Conservation (phyloP, 2,329 filamentous ascomycete species). For the Apiospora sp. region DNA sequence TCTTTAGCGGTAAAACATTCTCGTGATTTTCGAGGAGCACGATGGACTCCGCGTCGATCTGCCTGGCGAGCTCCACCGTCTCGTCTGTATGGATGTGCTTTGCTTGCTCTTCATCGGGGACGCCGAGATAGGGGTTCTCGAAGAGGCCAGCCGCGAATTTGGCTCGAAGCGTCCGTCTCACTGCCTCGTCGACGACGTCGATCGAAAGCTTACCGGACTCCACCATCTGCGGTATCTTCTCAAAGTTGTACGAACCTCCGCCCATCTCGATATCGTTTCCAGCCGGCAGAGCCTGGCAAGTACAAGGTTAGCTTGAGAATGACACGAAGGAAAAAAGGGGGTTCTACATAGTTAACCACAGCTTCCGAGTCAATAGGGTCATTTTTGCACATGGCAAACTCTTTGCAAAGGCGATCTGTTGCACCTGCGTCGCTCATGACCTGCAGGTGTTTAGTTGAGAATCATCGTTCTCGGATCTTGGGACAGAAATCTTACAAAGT, state of each 20-base stretch:
- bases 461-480: neutral
- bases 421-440: constrained; percentile 72
- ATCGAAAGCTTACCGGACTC: constrained; percentile 66
- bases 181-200: constrained; percentile 69
- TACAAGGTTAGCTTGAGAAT: neutral
- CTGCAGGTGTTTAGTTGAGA: constrained; percentile 29
- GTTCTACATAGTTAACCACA: constrained; percentile 63
- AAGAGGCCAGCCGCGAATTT: constrained; percentile 78
- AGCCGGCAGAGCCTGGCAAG: constrained; percentile 62
- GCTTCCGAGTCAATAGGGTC: constrained; percentile 70
- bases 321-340: neutral
- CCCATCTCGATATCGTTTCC: constrained; percentile 82
- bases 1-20: constrained; percentile 61
- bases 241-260: constrained; percentile 75
- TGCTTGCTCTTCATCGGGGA: constrained; percentile 61
- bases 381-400: constrained; percentile 69
- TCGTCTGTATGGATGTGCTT: constrained; percentile 69
- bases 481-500: constrained; percentile 60
- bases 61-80: constrained; percentile 64
- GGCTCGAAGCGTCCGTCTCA: constrained; percentile 68
- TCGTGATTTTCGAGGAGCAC: constrained; percentile 67
- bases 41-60: constrained; percentile 71
- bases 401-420: constrained; percentile 71
- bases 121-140: constrained; percentile 71
- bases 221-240: constrained; percentile 71